Conservation (phyloP, 2,329 filamentous ascomycete genomes). For the Zelopaecilomyces penicillatus region DNA sequence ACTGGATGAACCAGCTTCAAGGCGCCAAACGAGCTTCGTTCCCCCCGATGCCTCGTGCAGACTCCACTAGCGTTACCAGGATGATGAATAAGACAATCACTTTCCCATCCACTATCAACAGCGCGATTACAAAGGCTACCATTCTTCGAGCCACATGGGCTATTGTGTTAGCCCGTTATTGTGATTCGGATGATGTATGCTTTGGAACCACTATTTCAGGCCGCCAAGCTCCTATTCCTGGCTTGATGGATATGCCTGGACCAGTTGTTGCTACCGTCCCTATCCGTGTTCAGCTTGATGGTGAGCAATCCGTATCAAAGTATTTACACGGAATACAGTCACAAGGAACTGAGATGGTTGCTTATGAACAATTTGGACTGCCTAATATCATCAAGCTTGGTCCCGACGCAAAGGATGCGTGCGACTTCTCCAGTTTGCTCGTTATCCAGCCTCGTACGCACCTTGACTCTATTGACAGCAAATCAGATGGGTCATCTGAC, state of each 20-base stretch:
- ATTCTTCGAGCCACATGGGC: conserved; percentile 12
- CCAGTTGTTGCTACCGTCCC: conserved; percentile 16
- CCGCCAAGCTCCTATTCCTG: conserved; percentile 12
- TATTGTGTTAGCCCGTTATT: conserved; percentile 26
- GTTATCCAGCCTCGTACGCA: not conserved
- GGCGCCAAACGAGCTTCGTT: not conserved
- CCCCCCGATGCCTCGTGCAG: not conserved
- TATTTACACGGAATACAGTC: not conserved
- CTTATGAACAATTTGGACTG: conserved; percentile 14
- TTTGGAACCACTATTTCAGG: conserved; percentile 13
- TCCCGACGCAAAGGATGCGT: conserved; percentile 1
- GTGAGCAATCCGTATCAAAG: not conserved
- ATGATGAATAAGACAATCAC: not conserved
- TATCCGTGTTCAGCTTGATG: not conserved
- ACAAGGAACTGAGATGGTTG: conserved; percentile 5
- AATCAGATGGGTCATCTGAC: not conserved
- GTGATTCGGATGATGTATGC: conserved; percentile 20
- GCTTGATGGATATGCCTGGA: conserved; percentile 14
- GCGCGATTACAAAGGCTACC: not conserved
- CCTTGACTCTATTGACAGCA: not conserved
- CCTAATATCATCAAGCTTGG: conserved; percentile 8
- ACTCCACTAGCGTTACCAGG: not conserved
- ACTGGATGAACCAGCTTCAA: not conserved
- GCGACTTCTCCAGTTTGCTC: conserved; percentile 4
- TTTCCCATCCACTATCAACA: not conserved